A percentile compares a stretch with the other conserved stretches of the same genome.
These are phyloP conservation scores for Alternaria sp. DNA, from an alignment of 2,329 filamentous ascomycete species.

Conservation along the genomic window DNA sequence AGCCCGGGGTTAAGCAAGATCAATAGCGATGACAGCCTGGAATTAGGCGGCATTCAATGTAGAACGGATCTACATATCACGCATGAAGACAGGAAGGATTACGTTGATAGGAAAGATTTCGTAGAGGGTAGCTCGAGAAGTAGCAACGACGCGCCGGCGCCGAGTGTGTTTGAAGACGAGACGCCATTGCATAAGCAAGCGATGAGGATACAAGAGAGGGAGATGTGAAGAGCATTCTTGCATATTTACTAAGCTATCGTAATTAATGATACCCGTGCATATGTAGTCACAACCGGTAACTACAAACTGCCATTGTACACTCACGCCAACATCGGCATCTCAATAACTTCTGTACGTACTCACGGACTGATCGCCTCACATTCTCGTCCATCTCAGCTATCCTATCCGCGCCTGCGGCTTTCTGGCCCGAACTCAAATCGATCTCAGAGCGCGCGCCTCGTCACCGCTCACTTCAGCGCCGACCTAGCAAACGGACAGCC, in stretches of 20 bases:
- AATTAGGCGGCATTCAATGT: conserved; percentile 35
- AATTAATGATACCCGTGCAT: conserved; percentile 12
- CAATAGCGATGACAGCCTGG: conserved; percentile 34
- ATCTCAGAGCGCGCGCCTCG: background rate
- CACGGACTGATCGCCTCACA: background rate
- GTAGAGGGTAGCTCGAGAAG: conserved; percentile 27
- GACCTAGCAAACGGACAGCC: background rate
- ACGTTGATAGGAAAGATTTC: conserved; percentile 10
- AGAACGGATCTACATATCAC: conserved; percentile 27
- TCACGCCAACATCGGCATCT: background rate
- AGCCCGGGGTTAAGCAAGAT: conserved; percentile 28
- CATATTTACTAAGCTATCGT: background rate
- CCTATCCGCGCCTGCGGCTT: background rate
- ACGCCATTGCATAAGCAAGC: conserved; percentile 33
- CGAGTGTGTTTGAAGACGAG: conserved; percentile 42
- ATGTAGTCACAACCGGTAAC: conserved; percentile 1
- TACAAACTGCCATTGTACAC: background rate
- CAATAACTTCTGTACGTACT: background rate
- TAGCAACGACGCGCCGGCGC: conserved; percentile 28
- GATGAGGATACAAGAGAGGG: conserved; percentile 10
- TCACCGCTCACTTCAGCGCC: background rate
- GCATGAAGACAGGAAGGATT: conserved; percentile 14
- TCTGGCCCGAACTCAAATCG: background rate
- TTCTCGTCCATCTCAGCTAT: background rate
- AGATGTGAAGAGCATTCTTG: background rate